Evolutionary conservation across 306 rosid species (phyloP), one percentile per base, ranked within the genome.

Genomic region (Albizia julibrissin): DNA sequence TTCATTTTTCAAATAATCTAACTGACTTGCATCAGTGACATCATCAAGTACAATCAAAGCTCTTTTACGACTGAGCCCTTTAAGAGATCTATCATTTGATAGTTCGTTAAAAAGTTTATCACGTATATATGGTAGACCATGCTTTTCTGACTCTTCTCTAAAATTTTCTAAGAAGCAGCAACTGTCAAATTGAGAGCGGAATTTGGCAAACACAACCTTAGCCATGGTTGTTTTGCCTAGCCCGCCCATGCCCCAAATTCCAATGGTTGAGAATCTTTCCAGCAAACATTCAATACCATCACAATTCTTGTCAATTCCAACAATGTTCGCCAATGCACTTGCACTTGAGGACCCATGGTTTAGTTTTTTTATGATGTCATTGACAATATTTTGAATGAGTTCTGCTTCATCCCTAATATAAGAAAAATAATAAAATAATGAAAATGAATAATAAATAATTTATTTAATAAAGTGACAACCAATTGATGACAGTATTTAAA

Each of bases 161-260:
- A 74, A 40, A 64, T 80, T 73, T 73, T 29, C 67, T 19, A 74
- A 22, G 39, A 61, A 80, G 44, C 67, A 72, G 5, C 27, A 21
- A 34, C 31, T 47, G 0, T 80, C 84, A 13, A 33, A 80, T 1
- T 16, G 54, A 2, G 74, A 33, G 12, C 15, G 16, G 22, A 27
- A 13, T 47, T 34, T 29, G 33, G 79, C 22, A 75, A 66, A 81
- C 21, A 75, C 4, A 21, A 14, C 64, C 11, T 54, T 68, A 26
- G 80, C 80, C 7, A 82, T 29, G 1, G 86, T 83, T 29, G 83
- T 82, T 42, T 82, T 83, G 0, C 86, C 83, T 0, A 83, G 56
- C 2, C 86, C 83, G 0, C 76, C 78, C 73, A 82, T 82, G 0
- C 86, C 86, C 79, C 82, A 78, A 16, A 83, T 83, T 54, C 86